phyloP scores from a whole-genome alignment of 371 early-diverging fungal species.

The Circinella minor region DNA sequence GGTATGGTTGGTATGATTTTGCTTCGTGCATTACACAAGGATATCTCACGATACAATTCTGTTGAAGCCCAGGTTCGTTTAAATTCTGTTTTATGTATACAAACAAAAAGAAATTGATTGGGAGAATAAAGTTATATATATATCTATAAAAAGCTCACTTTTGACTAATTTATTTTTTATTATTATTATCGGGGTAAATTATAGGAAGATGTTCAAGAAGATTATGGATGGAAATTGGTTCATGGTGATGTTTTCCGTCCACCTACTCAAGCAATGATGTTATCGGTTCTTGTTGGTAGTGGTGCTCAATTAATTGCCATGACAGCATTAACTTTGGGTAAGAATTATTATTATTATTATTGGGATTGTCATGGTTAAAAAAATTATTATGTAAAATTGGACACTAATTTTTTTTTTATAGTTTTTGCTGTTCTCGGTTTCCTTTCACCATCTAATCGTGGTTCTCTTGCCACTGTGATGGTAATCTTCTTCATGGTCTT shows the following conservation, averaged over 20 bases:
- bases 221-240: conserved; percentile 93
- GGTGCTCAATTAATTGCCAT: conserved; percentile 92
- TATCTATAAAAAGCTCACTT: no score
- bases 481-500: conserved; percentile 90
- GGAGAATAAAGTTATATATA: no score
- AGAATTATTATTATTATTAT: not conserved
- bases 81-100: not conserved
- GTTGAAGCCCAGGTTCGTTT: conserved; percentile 66
- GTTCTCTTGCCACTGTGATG: conserved; percentile 89
- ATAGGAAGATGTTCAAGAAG: conserved; percentile 86
- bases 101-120: no score
- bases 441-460: conserved; percentile 94
- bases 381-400: not conserved
- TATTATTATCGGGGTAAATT: not conserved
- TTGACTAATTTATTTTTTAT: no score
- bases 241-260: conserved; percentile 95
- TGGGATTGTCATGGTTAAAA: not conserved
- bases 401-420: conserved; percentile 22
- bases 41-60: conserved; percentile 80
- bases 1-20: conserved; percentile 89
- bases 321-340: conserved; percentile 74
- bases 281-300: conserved; percentile 89
- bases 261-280: conserved; percentile 76
- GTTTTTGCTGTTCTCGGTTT: conserved; percentile 96
- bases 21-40: conserved; percentile 85